phyloP scores from a whole-genome alignment of 2,329 filamentous ascomycete genomes.

The Diaporthe sp. region DNA sequence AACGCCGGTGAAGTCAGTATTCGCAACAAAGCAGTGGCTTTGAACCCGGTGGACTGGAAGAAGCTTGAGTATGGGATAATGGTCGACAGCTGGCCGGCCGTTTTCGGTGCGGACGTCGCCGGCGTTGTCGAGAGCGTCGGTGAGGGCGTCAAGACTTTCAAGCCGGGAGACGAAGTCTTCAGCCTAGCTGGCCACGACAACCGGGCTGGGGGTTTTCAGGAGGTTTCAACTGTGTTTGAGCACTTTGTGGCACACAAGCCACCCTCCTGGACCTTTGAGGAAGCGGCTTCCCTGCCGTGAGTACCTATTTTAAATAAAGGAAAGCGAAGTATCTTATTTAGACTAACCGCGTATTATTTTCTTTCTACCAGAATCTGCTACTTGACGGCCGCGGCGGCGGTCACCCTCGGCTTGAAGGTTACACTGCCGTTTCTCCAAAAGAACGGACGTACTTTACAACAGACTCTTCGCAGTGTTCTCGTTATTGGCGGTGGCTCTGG shows the following conservation, averaged over 20 bases:
- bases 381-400: constrained; percentile 44
- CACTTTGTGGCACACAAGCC: constrained; percentile 48
- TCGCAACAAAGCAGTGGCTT: constrained; percentile 49
- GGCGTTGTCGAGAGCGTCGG: constrained; percentile 53
- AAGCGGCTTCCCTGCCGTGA: constrained; percentile 51
- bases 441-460: background rate
- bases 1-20: constrained; percentile 49
- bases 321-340: background rate
- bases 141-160: constrained; percentile 46
- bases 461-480: constrained; percentile 47
- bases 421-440: constrained; percentile 45
- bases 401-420: constrained; percentile 46
- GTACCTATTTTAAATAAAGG: background rate
- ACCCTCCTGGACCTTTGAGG: constrained; percentile 46
- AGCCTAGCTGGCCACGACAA: constrained; percentile 35
- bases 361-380: constrained; percentile 43
- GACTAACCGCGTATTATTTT: background rate
- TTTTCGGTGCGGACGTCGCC: constrained; percentile 52
- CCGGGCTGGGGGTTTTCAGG: constrained; percentile 47
- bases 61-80: constrained; percentile 48
- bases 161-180: constrained; percentile 50
- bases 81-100: constrained; percentile 49
- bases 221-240: constrained; percentile 44
- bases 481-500: constrained; percentile 53
- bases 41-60: constrained; percentile 54